Conservation (phyloP, 208 protist genomes). For the Trypanosoma cruzi region DNA sequence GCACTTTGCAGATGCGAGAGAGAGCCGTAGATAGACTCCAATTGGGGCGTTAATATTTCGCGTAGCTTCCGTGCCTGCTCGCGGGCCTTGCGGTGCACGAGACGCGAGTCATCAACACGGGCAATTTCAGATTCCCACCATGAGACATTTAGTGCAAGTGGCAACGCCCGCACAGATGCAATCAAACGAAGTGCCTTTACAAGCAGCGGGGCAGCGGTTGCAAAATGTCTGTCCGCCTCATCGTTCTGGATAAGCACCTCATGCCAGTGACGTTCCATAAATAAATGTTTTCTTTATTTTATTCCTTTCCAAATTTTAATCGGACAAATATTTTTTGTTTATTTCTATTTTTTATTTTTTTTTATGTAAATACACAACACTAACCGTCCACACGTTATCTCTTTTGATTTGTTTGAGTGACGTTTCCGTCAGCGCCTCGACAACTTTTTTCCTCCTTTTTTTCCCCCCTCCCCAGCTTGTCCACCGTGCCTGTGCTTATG, state of each 20-base stretch:
- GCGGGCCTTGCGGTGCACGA: neutral
- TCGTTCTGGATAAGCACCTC: constrained; percentile 72
- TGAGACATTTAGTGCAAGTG: constrained; percentile 29
- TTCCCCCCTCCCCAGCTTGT: neutral
- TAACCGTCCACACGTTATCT: too few species aligned
- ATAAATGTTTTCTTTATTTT: constrained; percentile 6
- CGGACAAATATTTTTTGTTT: neutral
- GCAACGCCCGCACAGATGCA: constrained; percentile 36
- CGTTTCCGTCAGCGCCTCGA: neutral
- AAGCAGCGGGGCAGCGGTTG: constrained; percentile 54
- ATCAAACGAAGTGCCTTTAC: constrained; percentile 59
- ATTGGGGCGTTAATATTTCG: neutral
- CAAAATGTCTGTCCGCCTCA: constrained; percentile 58
- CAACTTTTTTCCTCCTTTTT: neutral
- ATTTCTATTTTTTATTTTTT: neutral
- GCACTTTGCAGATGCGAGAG: neutral
- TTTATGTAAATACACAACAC: neutral
- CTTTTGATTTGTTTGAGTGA: neutral
- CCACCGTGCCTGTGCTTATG: neutral
- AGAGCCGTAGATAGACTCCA: constrained; percentile 19
- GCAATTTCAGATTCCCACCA: constrained; percentile 19
- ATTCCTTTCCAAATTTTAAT: too few species aligned
- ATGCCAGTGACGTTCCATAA: constrained; percentile 49
- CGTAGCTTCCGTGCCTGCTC: constrained; percentile 4
- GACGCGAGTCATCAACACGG: neutral